These are phyloP conservation scores for Triticum aestivum DNA, from an alignment of 176 grass and related monocot species.

Conservation along the genomic window IWGSC_CS_RefSeq_v2.1 NC_057805.1:245732185-245732684, in stretches of 20 bases:
- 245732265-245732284: slow-evolving; percentile 11
- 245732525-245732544: slow-evolving; percentile 51
- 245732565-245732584: slow-evolving; percentile 60
- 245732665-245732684: slow-evolving; percentile 86
- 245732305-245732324: slow-evolving; percentile 25
- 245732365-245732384: slow-evolving; percentile 72
- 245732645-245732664: slow-evolving; percentile 99
- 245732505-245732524: slow-evolving; percentile 66
- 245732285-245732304: neutral
- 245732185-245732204: slow-evolving; percentile 3
- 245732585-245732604: slow-evolving; percentile 70
- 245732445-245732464: slow-evolving; percentile 19
- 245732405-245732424: slow-evolving; percentile 63
- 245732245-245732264: slow-evolving; percentile 1
- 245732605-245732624: slow-evolving; percentile 59
- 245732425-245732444: slow-evolving; percentile 33
- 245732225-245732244: slow-evolving; percentile 9
- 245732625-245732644: slow-evolving; percentile 86
- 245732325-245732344: slow-evolving; percentile 81
- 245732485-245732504: slow-evolving; percentile 70
- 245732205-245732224: slow-evolving; percentile 10
- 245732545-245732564: slow-evolving; percentile 47
- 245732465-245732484: slow-evolving; percentile 40
- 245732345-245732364: slow-evolving; percentile 60
- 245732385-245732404: slow-evolving; percentile 71